Conservation (phyloP, 805 yeast species). For the Yarrowia osloensis region DNA sequence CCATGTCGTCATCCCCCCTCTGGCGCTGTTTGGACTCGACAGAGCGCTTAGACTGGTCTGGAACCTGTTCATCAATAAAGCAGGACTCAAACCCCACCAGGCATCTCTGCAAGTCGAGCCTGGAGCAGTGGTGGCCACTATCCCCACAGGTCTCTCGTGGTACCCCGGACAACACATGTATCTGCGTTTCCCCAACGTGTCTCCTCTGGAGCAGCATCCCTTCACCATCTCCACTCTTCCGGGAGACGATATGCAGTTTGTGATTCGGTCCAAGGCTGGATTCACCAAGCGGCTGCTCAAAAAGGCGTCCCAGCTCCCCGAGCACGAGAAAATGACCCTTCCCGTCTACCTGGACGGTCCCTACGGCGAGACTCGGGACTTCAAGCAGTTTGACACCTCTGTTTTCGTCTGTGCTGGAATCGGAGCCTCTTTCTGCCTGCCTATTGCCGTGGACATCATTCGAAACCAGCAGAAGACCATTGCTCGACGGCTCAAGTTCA, state of each 20-base stretch:
- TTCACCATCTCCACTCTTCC: conserved; percentile 50
- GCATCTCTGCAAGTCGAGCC: conserved; percentile 31
- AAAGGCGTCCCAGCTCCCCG: conserved; percentile 37
- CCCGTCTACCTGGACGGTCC: conserved; percentile 50
- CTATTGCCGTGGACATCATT: conserved; percentile 49
- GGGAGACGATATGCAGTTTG: conserved; percentile 46
- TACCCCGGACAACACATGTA: conserved; percentile 52
- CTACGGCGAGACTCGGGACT: conserved; percentile 47
- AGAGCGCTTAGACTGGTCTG: conserved; percentile 33
- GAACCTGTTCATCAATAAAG: conserved; percentile 32
- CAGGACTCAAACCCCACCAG: conserved; percentile 31
- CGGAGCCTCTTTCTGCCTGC: conserved; percentile 51
- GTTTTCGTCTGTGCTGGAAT: conserved; percentile 50
- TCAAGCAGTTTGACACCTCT: conserved; percentile 48
- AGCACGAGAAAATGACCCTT: conserved; percentile 35
- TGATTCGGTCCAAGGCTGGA: conserved; percentile 48
- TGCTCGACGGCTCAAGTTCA: conserved; percentile 16
- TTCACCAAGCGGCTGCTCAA: conserved; percentile 47
- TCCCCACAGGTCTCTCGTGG: conserved; percentile 41
- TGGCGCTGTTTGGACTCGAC: conserved; percentile 37
- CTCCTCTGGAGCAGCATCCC: conserved; percentile 50
- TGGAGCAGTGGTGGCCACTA: conserved; percentile 23
- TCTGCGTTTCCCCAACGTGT: conserved; percentile 47
- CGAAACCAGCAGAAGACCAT: conserved; percentile 37
- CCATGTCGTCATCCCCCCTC: conserved; percentile 36